phyloP scores from a whole-genome alignment of 176 grass and related monocot genomes.

The Oryza glaberrima region DNA sequence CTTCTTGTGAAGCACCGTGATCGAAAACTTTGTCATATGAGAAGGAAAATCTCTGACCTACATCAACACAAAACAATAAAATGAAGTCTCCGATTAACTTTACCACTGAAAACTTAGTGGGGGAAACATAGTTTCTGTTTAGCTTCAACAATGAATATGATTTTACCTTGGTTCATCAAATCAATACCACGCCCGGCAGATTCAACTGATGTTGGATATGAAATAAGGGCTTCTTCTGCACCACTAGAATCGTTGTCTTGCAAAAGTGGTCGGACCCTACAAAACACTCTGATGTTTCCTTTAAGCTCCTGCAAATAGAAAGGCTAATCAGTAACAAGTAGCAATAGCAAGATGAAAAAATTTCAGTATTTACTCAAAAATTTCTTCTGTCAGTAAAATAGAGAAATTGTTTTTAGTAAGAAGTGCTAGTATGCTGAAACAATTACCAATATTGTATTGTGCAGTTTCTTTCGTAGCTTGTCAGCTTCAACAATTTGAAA shows the following conservation, averaged over 20 bases:
- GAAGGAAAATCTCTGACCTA: constrained; percentile 79
- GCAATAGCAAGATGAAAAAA: neutral
- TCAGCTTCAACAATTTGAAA: constrained; percentile 86
- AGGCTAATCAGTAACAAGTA: neutral
- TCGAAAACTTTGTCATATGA: constrained; percentile 95
- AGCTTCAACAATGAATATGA: neutral
- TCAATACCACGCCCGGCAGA: constrained; percentile 72
- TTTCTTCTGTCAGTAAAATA: neutral
- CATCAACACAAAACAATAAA: constrained; percentile 36
- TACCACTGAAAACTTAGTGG: neutral
- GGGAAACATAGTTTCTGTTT: neutral
- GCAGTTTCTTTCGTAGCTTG: constrained; percentile 81
- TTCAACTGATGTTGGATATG: constrained; percentile 83
- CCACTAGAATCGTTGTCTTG: constrained; percentile 51
- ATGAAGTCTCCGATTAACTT: neutral
- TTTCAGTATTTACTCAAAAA: neutral
- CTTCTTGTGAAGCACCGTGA: constrained; percentile 75
- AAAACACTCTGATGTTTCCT: constrained; percentile 97
- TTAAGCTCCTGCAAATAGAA: constrained; percentile 79
- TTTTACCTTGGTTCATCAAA: constrained; percentile 67
- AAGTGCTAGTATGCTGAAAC: neutral
- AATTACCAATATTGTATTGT: constrained; percentile 92
- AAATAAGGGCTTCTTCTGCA: constrained; percentile 53
- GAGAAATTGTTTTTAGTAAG: neutral
- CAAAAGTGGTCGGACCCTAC: constrained; percentile 81